Base-by-base conservation (phyloP, 495 filamentous ascomycete genomes). In the Bacidia gigantensis region DNA sequence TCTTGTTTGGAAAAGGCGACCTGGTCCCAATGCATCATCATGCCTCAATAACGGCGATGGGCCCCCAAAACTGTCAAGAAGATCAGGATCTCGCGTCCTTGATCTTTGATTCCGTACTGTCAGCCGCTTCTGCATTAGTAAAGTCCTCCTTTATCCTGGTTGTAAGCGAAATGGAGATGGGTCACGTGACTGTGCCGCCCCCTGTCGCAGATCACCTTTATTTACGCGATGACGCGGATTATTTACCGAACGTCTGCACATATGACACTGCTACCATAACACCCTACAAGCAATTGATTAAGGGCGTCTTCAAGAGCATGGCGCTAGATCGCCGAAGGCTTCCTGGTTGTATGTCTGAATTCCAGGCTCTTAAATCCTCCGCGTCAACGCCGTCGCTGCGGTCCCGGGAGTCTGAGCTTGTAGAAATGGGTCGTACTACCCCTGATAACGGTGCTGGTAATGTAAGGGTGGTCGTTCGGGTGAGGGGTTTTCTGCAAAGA, bases 391-490 rank as follows among this genome's bases (percentile, higher is more conserved):
- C 72, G 26, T 88, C 83, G 32, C 65, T 92, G 61, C 82, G 86
- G 38, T 83, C 84, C 11, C 70, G 83, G 58, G 82, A 89, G 63
- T 76, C 78, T 26, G 76, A 76, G 22, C 64, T 79, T 11, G 60
- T 74, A n/a, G 54, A 67, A 18, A 51, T 63, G 24, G 54, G 55
- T 26, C 60, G 58, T 53, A 63, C 56, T 22, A 61, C 62, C 7
- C 52, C 56, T 3, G 67, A 66, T 62, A 74, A 77, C 41, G 68
- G 72, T 12, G 87, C 82, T 32, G 89, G 87, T 12, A 96, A 97
- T 72, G 90, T 98, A 49, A 80, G 84, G 64, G 92, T 98, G 18
- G 92, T 96, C 12, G 92, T 98, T 59, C 73, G 92, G 56, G 89
- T 95, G 50, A 75, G 92, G 57, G 89, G 81, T 20, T 97, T 95